Evolutionary conservation across 2,329 filamentous ascomycete genomes (phyloP), one percentile per base, ranked within the genome.

Genomic region (Thielaviopsis cerberus): DNA sequence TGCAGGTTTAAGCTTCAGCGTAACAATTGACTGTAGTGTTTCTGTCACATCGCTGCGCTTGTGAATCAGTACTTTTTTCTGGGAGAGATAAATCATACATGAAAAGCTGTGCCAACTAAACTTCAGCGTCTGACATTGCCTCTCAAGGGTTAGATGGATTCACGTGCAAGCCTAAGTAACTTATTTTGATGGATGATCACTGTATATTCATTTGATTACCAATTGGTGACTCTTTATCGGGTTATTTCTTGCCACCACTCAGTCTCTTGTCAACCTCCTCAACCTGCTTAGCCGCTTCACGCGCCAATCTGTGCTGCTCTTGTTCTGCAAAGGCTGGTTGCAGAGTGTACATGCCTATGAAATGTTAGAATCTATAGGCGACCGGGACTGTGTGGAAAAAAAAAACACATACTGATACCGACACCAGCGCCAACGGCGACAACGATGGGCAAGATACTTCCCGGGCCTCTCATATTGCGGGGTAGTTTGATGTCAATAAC

Each of bases 371-470:
- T 13, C n/a, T 3, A 30, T 45, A 25, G 1, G 11, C 15, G n/a
- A n/a, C n/a, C 34, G 30, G 4, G 15, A 30, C 20, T 26, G 24
- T 52, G 17, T 4, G 20, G 4, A 7, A 15, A n/a, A 20, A 17
- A 13, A 24, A 13, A 25, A 22, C 7, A 61, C 59, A 1, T 41
- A 61, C 59, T 57, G 20, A 61, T 61, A 20, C 57, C 54, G 20
- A 61, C 59, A 37, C 59, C 59, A 4, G 59, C 57, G 7, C 57
- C 41, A 54, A 61, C 51, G 15, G 57, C 59, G 23, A 61, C 27
- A 41, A 61, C 34, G 20, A 61, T 45, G 22, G 59, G 57, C 25
- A 61, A 24, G 22, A 61, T 57, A 34, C 53, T 60, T 23, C 26
- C 20, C 10, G 37, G 34, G 4, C 58, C 53, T 58, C 57, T 53